Evolutionary conservation across 352 stramenopile species (phyloP), one percentile per base, ranked within the genome.

Genomic region (Phytopythium cucurbitacearum): DNA sequence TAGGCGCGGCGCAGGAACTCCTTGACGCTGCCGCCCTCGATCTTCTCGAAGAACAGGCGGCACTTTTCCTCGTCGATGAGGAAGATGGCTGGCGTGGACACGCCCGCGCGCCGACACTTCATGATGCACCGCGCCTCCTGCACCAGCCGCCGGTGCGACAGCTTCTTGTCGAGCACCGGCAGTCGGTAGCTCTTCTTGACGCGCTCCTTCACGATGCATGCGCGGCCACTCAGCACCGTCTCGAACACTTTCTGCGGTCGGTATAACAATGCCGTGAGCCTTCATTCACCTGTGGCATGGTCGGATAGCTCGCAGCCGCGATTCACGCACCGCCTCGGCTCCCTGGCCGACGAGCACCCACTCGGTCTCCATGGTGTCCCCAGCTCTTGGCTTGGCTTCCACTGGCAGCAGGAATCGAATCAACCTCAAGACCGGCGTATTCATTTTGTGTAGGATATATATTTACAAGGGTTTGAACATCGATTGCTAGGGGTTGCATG

Each of bases 191-290:
- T 67, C 67, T 93, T 93, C 67, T 89, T 88, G 45, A 93, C 62
- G 59, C 83, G 83, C 64, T 93, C 83, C 63, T 93, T 93, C 60
- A 93, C 73, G 47, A 93, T 67, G 53, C 83, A 91, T 28, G 78
- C 48, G 9, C 78, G 78, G 15, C 80, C 80, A 16, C 59, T 56
- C 44, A 93, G 89, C 38, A 70, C 65, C 13, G 76, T 89, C 60
- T 84, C 79, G 49, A 86, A 93, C 16, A 93, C 73, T 76, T 88
- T 88, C 82, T 91, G 51, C 15, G 36, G 6, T 3, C 16, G 33
- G 6, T 8, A 58, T 40, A 28, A 34, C 3, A 50, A 44, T 9
- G 1, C 46, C 21, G 33, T 12, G 51, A 50, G 40, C 13, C 16
- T 5, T 16, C 13, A 39, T 16, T 32, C 7, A 10, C 0, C 7